Evolutionary conservation across 129 eudicot species (phyloP).

Genomic region (Ambrosia trifida): DNA sequence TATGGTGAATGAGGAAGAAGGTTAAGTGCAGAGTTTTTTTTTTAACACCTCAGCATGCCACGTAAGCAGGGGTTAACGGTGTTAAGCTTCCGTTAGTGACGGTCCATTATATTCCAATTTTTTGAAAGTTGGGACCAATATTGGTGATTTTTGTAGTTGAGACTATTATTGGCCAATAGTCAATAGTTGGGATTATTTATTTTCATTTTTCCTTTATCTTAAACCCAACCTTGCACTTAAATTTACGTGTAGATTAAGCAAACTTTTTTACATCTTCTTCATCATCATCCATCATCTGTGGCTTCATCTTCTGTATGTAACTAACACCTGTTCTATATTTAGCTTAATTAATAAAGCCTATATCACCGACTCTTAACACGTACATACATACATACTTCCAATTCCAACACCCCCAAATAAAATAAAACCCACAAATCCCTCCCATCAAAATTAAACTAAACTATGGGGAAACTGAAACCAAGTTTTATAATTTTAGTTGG

Average conservation of each 20-base stretch:
- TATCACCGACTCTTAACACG: background rate
- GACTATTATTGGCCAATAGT: no score
- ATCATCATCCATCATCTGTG: background rate
- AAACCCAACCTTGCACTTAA: background rate
- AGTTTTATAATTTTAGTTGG: conserved; percentile 19
- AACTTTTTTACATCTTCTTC: background rate
- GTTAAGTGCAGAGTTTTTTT: no score
- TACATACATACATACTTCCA: background rate
- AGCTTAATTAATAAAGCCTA: background rate
- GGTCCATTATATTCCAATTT: no score
- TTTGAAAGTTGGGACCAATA: no score
- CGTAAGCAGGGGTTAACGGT: no score
- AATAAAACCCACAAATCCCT: background rate
- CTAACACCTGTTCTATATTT: background rate
- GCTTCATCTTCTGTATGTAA: background rate
- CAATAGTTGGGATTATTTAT: no score
- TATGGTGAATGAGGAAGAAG: no score
- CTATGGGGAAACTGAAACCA: conserved; percentile 43
- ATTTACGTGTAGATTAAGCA: background rate
- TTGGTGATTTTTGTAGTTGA: no score
- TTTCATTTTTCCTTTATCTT: no score
- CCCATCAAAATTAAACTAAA: conserved; percentile 2
- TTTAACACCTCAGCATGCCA: no score
- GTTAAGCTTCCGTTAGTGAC: no score
- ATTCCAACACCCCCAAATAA: background rate